Base-by-base conservation (phyloP, 31 red algal genomes). In the Asparagopsis taxiformis region DNA sequence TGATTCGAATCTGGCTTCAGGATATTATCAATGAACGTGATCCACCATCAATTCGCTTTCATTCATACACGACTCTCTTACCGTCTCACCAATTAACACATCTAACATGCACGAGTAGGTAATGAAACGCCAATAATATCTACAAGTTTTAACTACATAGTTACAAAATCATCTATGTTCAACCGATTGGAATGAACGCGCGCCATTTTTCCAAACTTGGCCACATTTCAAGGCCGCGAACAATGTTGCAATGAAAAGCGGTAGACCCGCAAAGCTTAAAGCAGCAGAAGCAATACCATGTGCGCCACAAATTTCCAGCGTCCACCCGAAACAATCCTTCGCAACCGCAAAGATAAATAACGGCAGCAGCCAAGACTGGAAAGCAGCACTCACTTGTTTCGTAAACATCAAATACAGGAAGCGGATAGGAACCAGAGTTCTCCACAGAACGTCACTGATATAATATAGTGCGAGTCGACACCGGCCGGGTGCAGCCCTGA, bases 281-380 rank as follows among this genome's bases (percentile, higher is more conserved):
- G 73, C 2, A 17, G 32, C 59, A 51, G 68, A 66, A 7, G 50
- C 30, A 28, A 64, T 52, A 8, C 79, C 79, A 24, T 84, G 68
- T 10, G 79, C 79, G 26, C 79, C 79, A 58, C 35, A 41, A 65
- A 84, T 36, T 22, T 84, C 35, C 3, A 84, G 51, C 32, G 31
- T 64, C 79, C 79, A 84, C 21, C 16, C 22, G 29, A 68, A 33
- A 43, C 63, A 50, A n/a, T 54, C 55, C 28, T 59, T 55, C 20
- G 21, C 22, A 39, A 38, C 64, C 17, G 70, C 1, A 22, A 68
- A 10, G 1, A 31, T 16, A 36, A 69, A 69, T 4, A 53, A 39
- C 13, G 48, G 6, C 15, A 50, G 2, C 30, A 67, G 54, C 25
- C n/a, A 52, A 21, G 46, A 15, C 8, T 29, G 34, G n/a, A 68